Evolutionary conservation across 2,329 filamentous ascomycete species (phyloP), one percentile per base, ranked within the genome.

Genomic region (Aureobasidium melanogenum): DNA sequence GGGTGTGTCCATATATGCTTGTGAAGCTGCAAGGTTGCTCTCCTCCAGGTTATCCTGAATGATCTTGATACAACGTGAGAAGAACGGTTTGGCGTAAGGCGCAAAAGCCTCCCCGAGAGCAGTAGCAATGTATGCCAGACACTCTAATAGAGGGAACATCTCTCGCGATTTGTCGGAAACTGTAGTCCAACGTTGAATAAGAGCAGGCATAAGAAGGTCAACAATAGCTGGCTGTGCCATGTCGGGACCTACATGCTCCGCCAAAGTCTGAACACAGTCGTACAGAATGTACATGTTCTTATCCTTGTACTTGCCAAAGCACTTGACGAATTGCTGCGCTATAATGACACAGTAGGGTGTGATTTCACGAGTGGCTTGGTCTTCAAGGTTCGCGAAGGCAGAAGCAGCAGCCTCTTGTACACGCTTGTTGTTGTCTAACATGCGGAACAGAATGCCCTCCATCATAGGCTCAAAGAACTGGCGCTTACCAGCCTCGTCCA

Each of bases 281-380:
- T 99, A 99, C 36, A 99, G 84, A 60, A 97, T 95, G 77, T 95
- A 97, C 85, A 97, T 97, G 77, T 99, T 99, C 69, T 91, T 88
- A 75, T 97, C 93, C 81, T 99, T 97, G 84, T 97, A 99, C 75
- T 89, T 91, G 58, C 81, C 83, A 75, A 99, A 99, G 74, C 94
- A 99, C 63, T 83, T 81, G 57, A 97, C 91, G 70, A 93, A 97
- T 72, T 97, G 94, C 64, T 87, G 87, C 58, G 97, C 84, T 68
- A 99, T 97, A 28, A 92, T 89, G 30, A 87, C 83, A 69, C 90
- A 92, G 76, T 97, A 99, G 0, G 90, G 90, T 65, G 87, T 85
- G 44, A 99, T 77, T 64, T 87, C 82, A 65, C 85, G 85, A 62
- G 90, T 90, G 0, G 94, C 89, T 73, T 95, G 95, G 73, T 97